These are phyloP conservation scores for Clavispora fructus DNA, from an alignment of 805 yeast genomes.

Conservation along the genomic window DNA sequence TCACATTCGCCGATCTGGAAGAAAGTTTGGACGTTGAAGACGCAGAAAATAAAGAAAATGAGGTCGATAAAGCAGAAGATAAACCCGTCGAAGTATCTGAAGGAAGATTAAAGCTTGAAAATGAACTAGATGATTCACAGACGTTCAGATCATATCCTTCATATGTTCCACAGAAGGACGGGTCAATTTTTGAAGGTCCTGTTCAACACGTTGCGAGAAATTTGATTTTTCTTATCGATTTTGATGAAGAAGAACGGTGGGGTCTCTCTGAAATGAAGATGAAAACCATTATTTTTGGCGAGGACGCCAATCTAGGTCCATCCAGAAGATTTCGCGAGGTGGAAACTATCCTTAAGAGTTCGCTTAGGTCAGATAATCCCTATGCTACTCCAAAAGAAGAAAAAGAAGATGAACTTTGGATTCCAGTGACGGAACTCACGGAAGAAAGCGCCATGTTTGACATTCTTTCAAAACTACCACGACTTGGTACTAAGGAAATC, in stretches of 20 bases:
- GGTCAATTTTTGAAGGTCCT: constrained; percentile 59
- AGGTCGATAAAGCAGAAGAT: background rate
- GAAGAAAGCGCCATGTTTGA: constrained; percentile 38
- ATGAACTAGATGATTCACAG: background rate
- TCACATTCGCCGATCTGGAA: constrained; percentile 19
- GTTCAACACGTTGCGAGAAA: constrained; percentile 54
- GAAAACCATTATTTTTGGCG: constrained; percentile 50
- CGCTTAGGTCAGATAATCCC: constrained; percentile 36
- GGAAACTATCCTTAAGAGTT: constrained; percentile 37
- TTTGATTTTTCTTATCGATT: constrained; percentile 48
- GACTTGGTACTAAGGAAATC: constrained; percentile 53
- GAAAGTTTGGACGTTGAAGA: background rate
- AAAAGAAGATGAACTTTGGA: constrained; percentile 27
- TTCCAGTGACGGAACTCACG: constrained; percentile 27
- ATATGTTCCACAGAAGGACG: constrained; percentile 7
- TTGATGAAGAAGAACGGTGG: constrained; percentile 28
- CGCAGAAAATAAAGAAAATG: background rate
- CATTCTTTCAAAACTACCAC: constrained; percentile 45
- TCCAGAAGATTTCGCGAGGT: constrained; percentile 50
- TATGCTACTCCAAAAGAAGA: constrained; percentile 30
- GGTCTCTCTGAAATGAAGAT: constrained; percentile 23
- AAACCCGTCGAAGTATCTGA: constrained; percentile 1
- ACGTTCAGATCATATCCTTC: constrained; percentile 1
- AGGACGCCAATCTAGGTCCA: constrained; percentile 48
- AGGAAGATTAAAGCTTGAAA: background rate